Evolutionary conservation across 345 rosid species (phyloP).

Genomic region (Diplotaxis tenuifolia): DNA sequence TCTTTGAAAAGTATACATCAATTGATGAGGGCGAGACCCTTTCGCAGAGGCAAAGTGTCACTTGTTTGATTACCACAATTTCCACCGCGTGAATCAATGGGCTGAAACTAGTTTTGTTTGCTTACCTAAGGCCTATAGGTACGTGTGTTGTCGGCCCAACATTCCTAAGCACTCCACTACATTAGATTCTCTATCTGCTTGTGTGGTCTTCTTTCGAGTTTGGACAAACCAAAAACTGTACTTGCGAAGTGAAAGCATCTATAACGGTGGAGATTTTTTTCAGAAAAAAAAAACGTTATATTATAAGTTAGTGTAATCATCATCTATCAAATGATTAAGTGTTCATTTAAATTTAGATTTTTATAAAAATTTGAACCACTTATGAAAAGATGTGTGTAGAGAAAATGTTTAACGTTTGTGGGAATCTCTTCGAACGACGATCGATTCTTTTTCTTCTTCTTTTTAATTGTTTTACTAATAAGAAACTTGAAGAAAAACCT

Average conservation of each 20-base stretch:
- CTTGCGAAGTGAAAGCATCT: background rate
- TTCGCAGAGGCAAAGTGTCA: background rate
- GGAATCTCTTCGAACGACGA: background rate
- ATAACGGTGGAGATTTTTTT: too few species aligned
- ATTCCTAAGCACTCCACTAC: background rate
- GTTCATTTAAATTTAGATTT: background rate
- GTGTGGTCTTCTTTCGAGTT: background rate
- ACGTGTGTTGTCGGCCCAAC: conserved; percentile 3
- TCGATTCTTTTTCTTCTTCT: background rate
- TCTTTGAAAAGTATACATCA: conserved; percentile 6
- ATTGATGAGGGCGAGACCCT: background rate
- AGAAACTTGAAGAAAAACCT: too few species aligned
- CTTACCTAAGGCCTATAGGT: background rate
- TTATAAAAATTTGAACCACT: background rate
- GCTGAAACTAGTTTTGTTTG: background rate
- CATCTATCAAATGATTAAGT: background rate
- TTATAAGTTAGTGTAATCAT: background rate
- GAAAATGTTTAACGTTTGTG: background rate
- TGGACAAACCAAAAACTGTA: background rate
- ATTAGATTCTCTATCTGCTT: background rate
- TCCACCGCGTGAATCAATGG: background rate
- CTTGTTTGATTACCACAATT: background rate
- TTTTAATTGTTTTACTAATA: background rate
- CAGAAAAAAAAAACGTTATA: background rate
- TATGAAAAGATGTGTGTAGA: background rate